phyloP scores from a whole-genome alignment of 2,329 filamentous ascomycete species.

The Phoma sp. region DNA sequence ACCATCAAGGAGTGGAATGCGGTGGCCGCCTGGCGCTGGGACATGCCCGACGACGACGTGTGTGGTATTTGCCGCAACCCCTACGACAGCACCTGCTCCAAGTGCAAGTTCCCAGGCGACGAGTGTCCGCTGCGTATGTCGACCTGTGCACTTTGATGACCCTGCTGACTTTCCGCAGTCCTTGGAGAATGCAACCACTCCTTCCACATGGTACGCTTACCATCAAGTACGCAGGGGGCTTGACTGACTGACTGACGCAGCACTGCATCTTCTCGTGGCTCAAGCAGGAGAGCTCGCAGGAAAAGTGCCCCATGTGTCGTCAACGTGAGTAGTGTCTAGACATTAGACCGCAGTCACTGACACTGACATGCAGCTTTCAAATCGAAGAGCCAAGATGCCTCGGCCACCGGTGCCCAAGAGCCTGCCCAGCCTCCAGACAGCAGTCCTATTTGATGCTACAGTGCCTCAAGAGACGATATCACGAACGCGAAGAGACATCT shows the following conservation, averaged over 20 bases:
- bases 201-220: slow-evolving; percentile 81
- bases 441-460: slow-evolving; percentile 18
- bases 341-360: slow-evolving; percentile 18
- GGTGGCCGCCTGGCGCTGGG: slow-evolving; percentile 96
- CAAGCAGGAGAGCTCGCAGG: slow-evolving; percentile 89
- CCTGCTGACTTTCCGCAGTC: slow-evolving; percentile 61
- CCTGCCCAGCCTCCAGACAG: slow-evolving; percentile 28
- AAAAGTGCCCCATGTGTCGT: slow-evolving; percentile 96
- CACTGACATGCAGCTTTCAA: slow-evolving; percentile 42
- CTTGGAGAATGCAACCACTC: slow-evolving; percentile 97
- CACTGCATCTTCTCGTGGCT: slow-evolving; percentile 98
- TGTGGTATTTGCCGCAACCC: slow-evolving; percentile 98
- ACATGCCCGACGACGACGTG: slow-evolving; percentile 95
- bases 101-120: slow-evolving; percentile 96
- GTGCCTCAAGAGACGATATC: no score
- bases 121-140: slow-evolving; percentile 86
- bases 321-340: slow-evolving; percentile 70
- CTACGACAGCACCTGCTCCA: slow-evolving; percentile 96
- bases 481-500: no score
- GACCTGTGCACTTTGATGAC: neutral
- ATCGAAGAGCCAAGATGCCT: slow-evolving; percentile 45
- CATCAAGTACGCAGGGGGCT: neutral
- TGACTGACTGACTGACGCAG: slow-evolving; percentile 53
- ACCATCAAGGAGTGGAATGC: slow-evolving; percentile 92
- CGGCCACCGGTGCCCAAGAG: slow-evolving; percentile 19